A percentile compares a stretch with the other conserved stretches of the same genome.
Conservation (phyloP, 83 land plant genomes). For the Larix sibirica region DNA sequence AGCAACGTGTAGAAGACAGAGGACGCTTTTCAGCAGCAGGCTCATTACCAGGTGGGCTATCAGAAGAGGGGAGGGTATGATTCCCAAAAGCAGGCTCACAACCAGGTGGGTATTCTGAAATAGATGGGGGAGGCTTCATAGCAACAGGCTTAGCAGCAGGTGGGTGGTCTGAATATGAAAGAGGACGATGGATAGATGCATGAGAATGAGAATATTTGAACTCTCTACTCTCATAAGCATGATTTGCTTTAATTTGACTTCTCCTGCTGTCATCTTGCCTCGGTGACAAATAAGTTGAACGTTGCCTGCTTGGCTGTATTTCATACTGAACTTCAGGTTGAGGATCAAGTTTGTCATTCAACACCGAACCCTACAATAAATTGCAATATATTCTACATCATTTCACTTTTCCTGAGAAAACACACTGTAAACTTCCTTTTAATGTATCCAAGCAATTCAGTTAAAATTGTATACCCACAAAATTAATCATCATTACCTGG, state of each 20-base stretch:
- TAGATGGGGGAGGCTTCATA: not conserved
- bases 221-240: constrained; percentile 1
- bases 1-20: not conserved
- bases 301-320: not conserved
- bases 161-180: not conserved
- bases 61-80: not conserved
- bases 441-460: too few relatives aligned
- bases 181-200: not conserved
- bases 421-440: too few relatives aligned
- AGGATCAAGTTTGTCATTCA: not conserved
- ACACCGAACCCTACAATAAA: not conserved
- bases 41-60: not conserved
- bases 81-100: not conserved
- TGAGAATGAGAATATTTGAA: not conserved
- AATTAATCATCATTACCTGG: not conserved
- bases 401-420: not conserved
- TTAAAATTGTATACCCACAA: not conserved
- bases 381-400: not conserved
- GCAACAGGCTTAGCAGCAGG: not conserved
- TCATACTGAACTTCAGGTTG: not conserved
- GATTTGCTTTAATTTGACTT: not conserved
- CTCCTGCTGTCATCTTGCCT: not conserved
- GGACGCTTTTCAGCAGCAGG: not conserved
- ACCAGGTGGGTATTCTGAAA: constrained; percentile 8
- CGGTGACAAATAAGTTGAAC: not conserved